phyloP scores from a whole-genome alignment of 441 rosid species.

The Gossypium davidsonii region DNA sequence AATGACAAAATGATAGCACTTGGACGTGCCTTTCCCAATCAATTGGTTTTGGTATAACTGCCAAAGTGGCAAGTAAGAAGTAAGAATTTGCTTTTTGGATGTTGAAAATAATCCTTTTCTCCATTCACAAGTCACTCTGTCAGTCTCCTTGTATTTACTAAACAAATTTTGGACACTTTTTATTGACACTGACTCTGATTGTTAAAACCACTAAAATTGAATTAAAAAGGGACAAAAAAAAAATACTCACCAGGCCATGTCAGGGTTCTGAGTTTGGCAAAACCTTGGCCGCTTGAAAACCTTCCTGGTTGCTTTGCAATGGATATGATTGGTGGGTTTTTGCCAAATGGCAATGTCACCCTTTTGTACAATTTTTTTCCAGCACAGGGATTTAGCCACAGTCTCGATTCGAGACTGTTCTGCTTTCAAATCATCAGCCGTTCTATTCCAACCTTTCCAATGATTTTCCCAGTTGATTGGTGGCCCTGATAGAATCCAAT shows the following conservation, averaged over 20 bases:
- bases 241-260: slow-evolving; percentile 42
- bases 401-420: slow-evolving; percentile 46
- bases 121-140: not conserved
- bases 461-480: slow-evolving; percentile 57
- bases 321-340: slow-evolving; percentile 57
- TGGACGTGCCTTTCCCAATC: not conserved
- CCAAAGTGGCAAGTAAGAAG: not conserved
- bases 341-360: slow-evolving; percentile 63
- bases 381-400: slow-evolving; percentile 50
- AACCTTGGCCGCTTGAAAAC: slow-evolving; percentile 43
- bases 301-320: slow-evolving; percentile 36
- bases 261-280: slow-evolving; percentile 44
- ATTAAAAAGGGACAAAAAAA: not conserved
- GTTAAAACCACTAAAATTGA: too few relatives aligned
- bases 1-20: not conserved
- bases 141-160: not conserved
- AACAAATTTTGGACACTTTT: not conserved
- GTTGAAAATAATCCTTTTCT: not conserved
- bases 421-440: slow-evolving; percentile 35
- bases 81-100: not conserved
- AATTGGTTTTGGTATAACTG: not conserved
- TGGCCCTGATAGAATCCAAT: slow-evolving; percentile 69
- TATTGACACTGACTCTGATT: too few relatives aligned
- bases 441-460: slow-evolving; percentile 57
- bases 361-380: slow-evolving; percentile 51